Evolutionary conservation across 2,329 filamentous ascomycete genomes (phyloP), one percentile per base, ranked within the genome.

Genomic region (Exophiala alcalophila): DNA sequence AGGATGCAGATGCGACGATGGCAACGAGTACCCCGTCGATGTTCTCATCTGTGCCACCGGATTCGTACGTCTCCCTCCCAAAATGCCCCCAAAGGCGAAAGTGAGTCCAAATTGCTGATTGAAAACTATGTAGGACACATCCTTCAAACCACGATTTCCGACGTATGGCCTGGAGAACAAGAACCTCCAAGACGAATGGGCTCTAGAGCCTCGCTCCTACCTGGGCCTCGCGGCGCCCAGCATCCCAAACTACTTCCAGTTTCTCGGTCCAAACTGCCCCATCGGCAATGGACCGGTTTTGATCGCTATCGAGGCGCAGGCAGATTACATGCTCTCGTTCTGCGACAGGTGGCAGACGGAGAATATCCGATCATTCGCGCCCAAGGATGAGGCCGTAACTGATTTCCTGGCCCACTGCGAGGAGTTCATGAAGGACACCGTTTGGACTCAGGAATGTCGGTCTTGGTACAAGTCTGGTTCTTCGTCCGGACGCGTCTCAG

Each of bases 251-350:
- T 62, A 60, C 31, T 57, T 65, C 14, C 55, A 54, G 11, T 57
- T 61, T 36, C 45, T 53, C 3, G 61, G 59, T 1, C 61, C 60
- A 3, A 57, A 55, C 24, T 51, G 42, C 10, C 53, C 53, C 6
- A 50, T 53, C 16, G 52, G 54, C 0, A 55, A 63, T 39, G 61
- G 59, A 4, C 54, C 53, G 9, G 31, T 61, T 3, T 27, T 59
- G 25, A 18, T 25, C 30, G 34, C 26, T 11, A 38, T 44, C 9
- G 34, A 37, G 15, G 24, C 16, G 8, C 25, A 66, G 52, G 67
- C 63, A 34, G 73, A 76, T 47, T 72, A 72, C 50, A 65, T 73
- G 32, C 58, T 69, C 15, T 14, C 16, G n/a, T 15, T 35, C 11
- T 35, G 32, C 14, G 32, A 35, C 24, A 16, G 32, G 4, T 35